A percentile compares a stretch with the other conserved stretches of the same genome.
These are phyloP conservation scores for Colletotrichum tabaci DNA, from an alignment of 2,329 filamentous ascomycete species.

Conservation along the genomic window DNA sequence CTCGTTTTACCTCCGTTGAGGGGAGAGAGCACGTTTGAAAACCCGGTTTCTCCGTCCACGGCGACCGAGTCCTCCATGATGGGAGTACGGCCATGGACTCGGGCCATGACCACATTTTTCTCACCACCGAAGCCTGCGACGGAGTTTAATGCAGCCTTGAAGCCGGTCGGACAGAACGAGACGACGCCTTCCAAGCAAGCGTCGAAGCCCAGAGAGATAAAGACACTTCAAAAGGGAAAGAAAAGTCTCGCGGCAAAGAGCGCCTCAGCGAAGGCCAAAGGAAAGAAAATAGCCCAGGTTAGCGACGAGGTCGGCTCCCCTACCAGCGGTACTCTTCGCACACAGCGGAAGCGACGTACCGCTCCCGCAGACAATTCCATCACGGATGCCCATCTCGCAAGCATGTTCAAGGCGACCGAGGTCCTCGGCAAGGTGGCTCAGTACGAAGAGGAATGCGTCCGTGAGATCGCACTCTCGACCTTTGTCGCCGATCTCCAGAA, in stretches of 20 bases:
- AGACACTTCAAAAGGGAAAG: not conserved
- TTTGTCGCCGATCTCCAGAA: not conserved
- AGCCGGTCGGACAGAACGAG: not conserved
- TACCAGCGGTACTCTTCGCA: not conserved
- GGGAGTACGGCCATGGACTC: not conserved
- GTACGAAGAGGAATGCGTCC: not conserved
- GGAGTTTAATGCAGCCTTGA: not conserved
- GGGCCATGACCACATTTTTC: accelerated
- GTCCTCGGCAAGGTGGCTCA: not conserved
- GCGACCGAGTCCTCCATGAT: no score
- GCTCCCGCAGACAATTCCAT: not conserved
- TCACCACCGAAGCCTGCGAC: not conserved
- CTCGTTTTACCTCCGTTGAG: no score
- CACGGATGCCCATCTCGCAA: not conserved
- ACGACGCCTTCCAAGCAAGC: not conserved
- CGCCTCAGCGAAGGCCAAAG: not conserved
- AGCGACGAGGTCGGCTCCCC: not conserved
- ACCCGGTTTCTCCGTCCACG: accelerated
- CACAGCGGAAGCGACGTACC: not conserved
- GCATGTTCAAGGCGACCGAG: not conserved
- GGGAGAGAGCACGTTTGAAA: not conserved
- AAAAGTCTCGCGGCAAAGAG: accelerated
- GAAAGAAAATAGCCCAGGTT: accelerated
- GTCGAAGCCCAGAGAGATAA: not conserved
- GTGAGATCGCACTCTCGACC: not conserved